Evolutionary conservation across 1,139 yeast species (phyloP).

Genomic region (Tardiomyces digboiensis): DNA sequence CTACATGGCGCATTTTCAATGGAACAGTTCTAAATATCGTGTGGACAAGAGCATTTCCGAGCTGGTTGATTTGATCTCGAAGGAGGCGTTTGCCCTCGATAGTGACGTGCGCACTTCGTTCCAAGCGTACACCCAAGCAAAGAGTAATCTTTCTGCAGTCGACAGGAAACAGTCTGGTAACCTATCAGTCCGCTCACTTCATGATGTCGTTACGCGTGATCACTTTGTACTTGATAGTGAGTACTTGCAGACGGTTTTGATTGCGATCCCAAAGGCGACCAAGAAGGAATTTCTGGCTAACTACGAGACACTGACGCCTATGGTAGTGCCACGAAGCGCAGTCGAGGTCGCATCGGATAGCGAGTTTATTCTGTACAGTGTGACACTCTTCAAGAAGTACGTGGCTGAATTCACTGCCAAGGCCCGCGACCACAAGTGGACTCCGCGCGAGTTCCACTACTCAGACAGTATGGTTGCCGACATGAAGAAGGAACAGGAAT

Average conservation of each 20-base stretch:
- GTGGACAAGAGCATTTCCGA: conserved; percentile 76
- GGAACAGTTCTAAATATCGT: conserved; percentile 86
- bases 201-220: conserved; percentile 76
- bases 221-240: conserved; percentile 84
- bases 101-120: conserved; percentile 67
- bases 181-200: conserved; percentile 80
- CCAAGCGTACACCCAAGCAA: conserved; percentile 69
- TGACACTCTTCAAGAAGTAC: conserved; percentile 78
- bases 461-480: conserved; percentile 55
- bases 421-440: conserved; percentile 81
- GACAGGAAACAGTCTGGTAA: conserved; percentile 94
- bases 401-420: conserved; percentile 58
- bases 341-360: conserved; percentile 55
- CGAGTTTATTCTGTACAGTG: conserved; percentile 65
- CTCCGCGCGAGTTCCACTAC: conserved; percentile 88
- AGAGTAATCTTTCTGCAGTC: conserved; percentile 74
- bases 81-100: conserved; percentile 76
- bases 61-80: conserved; percentile 56
- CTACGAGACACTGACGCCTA: conserved; percentile 69
- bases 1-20: conserved; percentile 63
- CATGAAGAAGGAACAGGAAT: conserved; percentile 68
- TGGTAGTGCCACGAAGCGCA: conserved; percentile 93
- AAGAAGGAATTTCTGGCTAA: conserved; percentile 49
- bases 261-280: conserved; percentile 74
- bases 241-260: conserved; percentile 67